A percentile compares a stretch with the other conserved stretches of the same genome.
These are phyloP conservation scores for Wickerhamia fluorescens DNA, from an alignment of 805 yeast genomes.

Conservation along the genomic window DNA sequence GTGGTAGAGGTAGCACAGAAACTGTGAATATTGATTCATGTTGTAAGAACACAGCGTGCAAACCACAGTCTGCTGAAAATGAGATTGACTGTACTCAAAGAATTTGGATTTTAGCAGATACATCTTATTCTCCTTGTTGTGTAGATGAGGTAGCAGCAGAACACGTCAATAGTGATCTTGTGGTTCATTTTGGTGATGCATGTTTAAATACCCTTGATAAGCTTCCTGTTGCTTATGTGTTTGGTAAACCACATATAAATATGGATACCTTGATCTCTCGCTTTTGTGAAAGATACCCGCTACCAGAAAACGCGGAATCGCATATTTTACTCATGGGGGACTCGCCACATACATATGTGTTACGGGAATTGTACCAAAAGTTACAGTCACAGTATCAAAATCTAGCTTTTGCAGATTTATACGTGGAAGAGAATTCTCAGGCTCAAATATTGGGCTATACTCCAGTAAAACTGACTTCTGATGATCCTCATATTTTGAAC, in stretches of 20 bases:
- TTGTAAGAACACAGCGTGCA: constrained; percentile 1
- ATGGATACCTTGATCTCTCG: constrained; percentile 24
- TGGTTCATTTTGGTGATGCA: constrained; percentile 92
- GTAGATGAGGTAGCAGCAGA: constrained; percentile 96
- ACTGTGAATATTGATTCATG: constrained; percentile 4
- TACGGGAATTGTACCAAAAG: constrained; percentile 31
- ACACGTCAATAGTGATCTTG: constrained; percentile 78
- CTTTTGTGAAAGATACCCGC: constrained; percentile 36
- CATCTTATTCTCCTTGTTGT: constrained; percentile 93
- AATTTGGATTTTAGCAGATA: constrained; percentile 85
- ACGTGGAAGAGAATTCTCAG: constrained; percentile 15
- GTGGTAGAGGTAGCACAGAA: neutral
- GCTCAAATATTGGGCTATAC: constrained; percentile 39
- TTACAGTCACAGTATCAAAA: constrained; percentile 26
- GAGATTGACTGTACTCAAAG: neutral
- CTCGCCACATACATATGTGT: constrained; percentile 51
- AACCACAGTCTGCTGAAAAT: neutral
- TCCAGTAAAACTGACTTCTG: constrained; percentile 11
- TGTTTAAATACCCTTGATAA: constrained; percentile 75
- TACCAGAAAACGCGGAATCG: constrained; percentile 20
- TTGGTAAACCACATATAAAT: constrained; percentile 62
- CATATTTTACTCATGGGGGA: constrained; percentile 67
- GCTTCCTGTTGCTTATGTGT: constrained; percentile 70
- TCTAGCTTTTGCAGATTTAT: constrained; percentile 27
- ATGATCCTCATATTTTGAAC: constrained; percentile 8